Evolutionary conservation across 257 asterid species (phyloP).

Genomic region (Nicotiana otophora): DNA sequence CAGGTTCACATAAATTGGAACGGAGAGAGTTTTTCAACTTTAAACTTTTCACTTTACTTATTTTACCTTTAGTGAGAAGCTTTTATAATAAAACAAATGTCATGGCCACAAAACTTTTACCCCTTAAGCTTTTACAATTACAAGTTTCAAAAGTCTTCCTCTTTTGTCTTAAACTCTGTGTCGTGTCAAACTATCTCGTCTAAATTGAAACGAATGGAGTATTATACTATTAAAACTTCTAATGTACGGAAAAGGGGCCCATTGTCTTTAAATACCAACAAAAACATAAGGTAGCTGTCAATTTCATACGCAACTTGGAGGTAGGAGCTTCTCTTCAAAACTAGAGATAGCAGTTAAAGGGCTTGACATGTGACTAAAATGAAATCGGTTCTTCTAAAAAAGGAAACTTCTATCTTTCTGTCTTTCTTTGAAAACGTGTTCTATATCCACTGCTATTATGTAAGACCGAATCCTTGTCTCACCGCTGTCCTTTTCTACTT

Average conservation of each 20-base stretch:
- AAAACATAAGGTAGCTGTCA: conserved; percentile 47
- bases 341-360: conserved; percentile 23
- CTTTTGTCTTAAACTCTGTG: no score
- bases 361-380: conserved; percentile 48
- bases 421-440: conserved; percentile 3
- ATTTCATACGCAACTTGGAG: conserved; percentile 52
- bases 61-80: no score
- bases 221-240: no score
- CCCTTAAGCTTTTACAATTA: no score
- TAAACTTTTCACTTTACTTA: no score
- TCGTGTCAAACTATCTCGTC: no score
- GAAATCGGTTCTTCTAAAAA: conserved; percentile 34
- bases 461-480: conserved; percentile 9
- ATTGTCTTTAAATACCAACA: conserved; percentile 15
- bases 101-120: no score
- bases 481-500: neutral
- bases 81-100: no score
- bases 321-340: neutral
- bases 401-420: conserved; percentile 25
- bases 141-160: no score
- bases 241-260: conserved; percentile 15
- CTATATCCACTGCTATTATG: conserved; percentile 1
- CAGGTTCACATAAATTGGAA: no score
- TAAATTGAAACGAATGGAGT: no score
- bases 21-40: no score